Evolutionary conservation across 306 rosid genomes (phyloP), one percentile per base, ranked within the genome.

Genomic region (Leucaena leucocephala): DNA sequence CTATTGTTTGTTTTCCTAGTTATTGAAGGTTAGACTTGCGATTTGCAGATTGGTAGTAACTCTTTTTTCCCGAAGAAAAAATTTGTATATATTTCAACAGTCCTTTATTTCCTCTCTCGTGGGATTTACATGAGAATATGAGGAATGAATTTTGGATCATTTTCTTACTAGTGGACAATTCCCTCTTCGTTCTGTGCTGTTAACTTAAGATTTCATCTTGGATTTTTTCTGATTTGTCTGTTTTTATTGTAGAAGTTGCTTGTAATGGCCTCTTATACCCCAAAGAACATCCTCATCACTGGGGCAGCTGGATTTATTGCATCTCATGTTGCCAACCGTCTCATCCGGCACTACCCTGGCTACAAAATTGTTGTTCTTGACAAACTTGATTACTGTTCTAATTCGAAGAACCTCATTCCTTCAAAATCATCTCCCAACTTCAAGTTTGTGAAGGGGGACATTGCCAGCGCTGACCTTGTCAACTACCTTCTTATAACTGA

Each of bases 221-320:
- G 50, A 21, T 54, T 11, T 49, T 33, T 68, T 52, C 40, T 61
- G 34, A 39, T 61, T 58, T 65, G 35, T 63, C 2, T 10, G 38
- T 78, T 77, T 76, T 38, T 65, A 10, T 34, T 79, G 84, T 14
- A 85, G 92, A 75, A 74, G 74, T 80, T 80, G 63, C 66, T 58
- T 74, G 84, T 76, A 49, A 93, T 93, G 98, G 87, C 94, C 75
- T 57, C 91, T 1, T 85, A 93, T 71, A 88, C 89, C 59, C 98
- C 98, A 11, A 91, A 93, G 88, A 93, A 93, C 76, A 93, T 93
- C 87, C 93, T 93, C 82, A 89, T 93, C 58, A 93, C 98, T 8
- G 98, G 98, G 77, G 98, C 97, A 19, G 98, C 98, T 66, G 98
- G 98, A 78, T 91, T 93, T 81, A 93, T 93, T 52, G 98, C 98